Evolutionary conservation across 1,284 basidiomycete species (phyloP).

Genomic region (Polyporus tsugae): DNA sequence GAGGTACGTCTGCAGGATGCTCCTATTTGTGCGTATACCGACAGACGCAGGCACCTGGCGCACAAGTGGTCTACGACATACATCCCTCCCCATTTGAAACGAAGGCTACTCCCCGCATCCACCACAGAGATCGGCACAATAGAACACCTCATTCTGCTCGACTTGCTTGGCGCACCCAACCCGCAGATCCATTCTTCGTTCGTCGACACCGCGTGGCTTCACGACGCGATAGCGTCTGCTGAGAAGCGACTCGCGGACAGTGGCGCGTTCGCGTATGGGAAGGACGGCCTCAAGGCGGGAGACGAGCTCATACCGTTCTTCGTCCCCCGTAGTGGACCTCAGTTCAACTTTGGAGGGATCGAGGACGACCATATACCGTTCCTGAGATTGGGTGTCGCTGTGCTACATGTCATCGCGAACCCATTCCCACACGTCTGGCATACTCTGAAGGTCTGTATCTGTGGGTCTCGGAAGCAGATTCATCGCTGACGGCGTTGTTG

Average conservation of each 20-base stretch:
- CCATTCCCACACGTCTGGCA: constrained; percentile 97
- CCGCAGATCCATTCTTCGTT: constrained; percentile 84
- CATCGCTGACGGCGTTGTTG: constrained; percentile 6
- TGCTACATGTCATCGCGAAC: constrained; percentile 90
- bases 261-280: constrained; percentile 62
- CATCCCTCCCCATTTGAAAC: constrained; percentile 64
- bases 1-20: constrained; percentile 58
- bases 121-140: constrained; percentile 79
- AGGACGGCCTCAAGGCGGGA: constrained; percentile 50
- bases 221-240: constrained; percentile 72
- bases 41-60: constrained; percentile 78
- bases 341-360: constrained; percentile 67
- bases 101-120: constrained; percentile 61
- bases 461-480: not conserved
- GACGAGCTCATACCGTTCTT: constrained; percentile 71
- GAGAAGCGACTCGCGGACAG: constrained; percentile 73
- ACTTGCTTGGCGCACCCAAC: constrained; percentile 81
- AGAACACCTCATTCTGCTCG: constrained; percentile 90
- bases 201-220: constrained; percentile 92
- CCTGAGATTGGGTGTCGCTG: constrained; percentile 81
- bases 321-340: constrained; percentile 50
- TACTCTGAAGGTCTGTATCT: constrained; percentile 64
- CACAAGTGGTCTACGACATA: constrained; percentile 82
- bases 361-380: constrained; percentile 98
- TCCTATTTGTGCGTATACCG: not conserved